Evolutionary conservation across 495 filamentous ascomycete genomes (phyloP).

Genomic region (Elasticomyces elasticus): DNA sequence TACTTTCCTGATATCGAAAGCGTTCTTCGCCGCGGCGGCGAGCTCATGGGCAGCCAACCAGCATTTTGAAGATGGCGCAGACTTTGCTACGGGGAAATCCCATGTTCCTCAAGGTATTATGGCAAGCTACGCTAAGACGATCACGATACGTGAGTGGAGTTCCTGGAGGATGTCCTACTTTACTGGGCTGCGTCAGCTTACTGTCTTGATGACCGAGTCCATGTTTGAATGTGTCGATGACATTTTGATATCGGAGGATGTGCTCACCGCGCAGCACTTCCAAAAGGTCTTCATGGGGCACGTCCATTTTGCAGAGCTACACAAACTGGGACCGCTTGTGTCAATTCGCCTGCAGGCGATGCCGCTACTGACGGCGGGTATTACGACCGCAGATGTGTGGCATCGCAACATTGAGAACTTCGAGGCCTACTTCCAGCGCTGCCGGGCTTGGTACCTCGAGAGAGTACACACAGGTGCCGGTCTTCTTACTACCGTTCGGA

Average conservation of each 20-base stretch:
- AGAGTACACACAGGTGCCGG: too few relatives aligned
- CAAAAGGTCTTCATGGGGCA: neutral
- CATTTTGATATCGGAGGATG: neutral
- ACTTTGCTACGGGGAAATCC: too few relatives aligned
- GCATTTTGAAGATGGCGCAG: neutral
- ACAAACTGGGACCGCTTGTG: neutral
- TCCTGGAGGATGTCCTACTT: neutral
- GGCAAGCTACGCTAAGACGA: neutral
- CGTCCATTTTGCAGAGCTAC: neutral
- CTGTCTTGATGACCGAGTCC: neutral
- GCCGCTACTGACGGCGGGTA: neutral
- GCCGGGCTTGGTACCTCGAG: too few relatives aligned
- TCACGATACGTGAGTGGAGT: neutral
- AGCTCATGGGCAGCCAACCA: conserved; percentile 2
- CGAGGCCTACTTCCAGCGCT: neutral
- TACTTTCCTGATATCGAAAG: conserved; percentile 1
- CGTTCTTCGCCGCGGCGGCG: neutral
- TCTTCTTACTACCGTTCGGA: too few relatives aligned
- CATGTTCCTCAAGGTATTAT: neutral
- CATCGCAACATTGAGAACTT: neutral
- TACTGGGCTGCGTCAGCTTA: neutral
- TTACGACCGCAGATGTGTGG: neutral
- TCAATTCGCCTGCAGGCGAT: neutral
- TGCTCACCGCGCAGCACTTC: neutral
- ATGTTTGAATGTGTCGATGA: neutral